phyloP scores from a whole-genome alignment of 345 rosid genomes.

The Heritiera littoralis region DNA sequence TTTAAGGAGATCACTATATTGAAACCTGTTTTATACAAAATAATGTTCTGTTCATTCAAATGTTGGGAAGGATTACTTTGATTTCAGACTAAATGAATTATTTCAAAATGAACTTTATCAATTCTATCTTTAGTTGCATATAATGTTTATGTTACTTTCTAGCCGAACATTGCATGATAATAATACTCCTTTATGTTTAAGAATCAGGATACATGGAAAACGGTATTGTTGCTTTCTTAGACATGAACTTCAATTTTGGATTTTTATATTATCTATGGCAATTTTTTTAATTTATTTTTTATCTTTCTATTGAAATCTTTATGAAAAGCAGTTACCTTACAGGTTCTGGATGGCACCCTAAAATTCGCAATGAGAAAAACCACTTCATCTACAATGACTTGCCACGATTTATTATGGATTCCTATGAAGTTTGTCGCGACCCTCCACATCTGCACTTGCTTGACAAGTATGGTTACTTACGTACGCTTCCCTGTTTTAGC shows the following conservation, averaged over 20 bases:
- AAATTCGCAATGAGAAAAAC: constrained; percentile 55
- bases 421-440: constrained; percentile 81
- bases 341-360: constrained; percentile 93
- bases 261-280: constrained; percentile 7
- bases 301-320: constrained; percentile 33
- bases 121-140: background rate
- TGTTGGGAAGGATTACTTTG: background rate
- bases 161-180: background rate
- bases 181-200: background rate
- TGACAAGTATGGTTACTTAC: constrained; percentile 62
- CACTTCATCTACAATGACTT: constrained; percentile 82
- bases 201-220: background rate
- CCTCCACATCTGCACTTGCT: constrained; percentile 84
- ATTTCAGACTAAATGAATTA: background rate
- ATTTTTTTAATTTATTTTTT: background rate
- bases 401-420: constrained; percentile 82
- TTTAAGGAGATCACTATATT: background rate
- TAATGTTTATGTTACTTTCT: constrained; percentile 3
- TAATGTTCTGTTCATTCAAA: background rate
- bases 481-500: constrained; percentile 5
- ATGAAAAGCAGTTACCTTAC: constrained; percentile 46
- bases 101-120: background rate
- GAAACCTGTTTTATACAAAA: background rate
- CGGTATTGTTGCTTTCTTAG: background rate
- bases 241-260: background rate